Percentiles rank a stretch among this genome's conserved stretches.
Conservation (phyloP, 495 filamentous ascomycete species). For the Penicillium simplicissimum region DNA sequence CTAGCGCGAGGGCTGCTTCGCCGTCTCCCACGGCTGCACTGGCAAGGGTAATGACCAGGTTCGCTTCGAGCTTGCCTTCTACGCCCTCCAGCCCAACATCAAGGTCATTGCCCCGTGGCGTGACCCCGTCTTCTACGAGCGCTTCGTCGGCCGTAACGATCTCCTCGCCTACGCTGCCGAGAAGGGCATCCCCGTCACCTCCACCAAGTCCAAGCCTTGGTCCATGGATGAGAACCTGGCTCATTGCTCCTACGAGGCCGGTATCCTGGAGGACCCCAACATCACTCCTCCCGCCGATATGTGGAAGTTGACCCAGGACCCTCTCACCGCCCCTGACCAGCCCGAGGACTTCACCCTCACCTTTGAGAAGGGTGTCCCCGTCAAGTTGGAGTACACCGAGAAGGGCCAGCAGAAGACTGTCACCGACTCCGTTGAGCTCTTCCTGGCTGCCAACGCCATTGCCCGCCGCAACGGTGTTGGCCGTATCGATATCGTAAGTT, state of each 20-base stretch:
- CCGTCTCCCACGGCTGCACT: constrained; percentile 78
- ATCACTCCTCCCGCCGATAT: constrained; percentile 70
- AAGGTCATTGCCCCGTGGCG: constrained; percentile 92
- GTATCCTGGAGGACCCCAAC: constrained; percentile 57
- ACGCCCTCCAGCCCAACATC: constrained; percentile 71
- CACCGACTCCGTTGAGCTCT: constrained; percentile 77
- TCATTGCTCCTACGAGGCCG: constrained; percentile 89
- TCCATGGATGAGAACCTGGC: constrained; percentile 83
- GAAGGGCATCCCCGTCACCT: constrained; percentile 80
- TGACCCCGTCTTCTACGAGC: constrained; percentile 77
- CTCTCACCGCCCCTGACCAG: constrained; percentile 70
- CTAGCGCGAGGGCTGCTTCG: constrained; percentile 47
- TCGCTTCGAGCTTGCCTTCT: constrained; percentile 80
- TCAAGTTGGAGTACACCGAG: constrained; percentile 62
- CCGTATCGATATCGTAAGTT: constrained; percentile 78
- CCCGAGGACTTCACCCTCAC: constrained; percentile 74
- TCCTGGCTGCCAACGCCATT: constrained; percentile 77
- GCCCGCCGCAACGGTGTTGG: constrained; percentile 77
- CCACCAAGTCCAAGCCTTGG: constrained; percentile 86
- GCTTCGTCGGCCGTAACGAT: constrained; percentile 81
- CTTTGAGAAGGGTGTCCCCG: constrained; percentile 85
- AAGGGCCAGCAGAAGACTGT: constrained; percentile 54
- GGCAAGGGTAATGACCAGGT: constrained; percentile 89
- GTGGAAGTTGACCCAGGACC: constrained; percentile 82
- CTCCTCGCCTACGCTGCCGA: constrained; percentile 82